These are phyloP conservation scores for Cryphonectria carpinicola DNA, from an alignment of 2,329 filamentous ascomycete species.

Conservation along the genomic window DNA sequence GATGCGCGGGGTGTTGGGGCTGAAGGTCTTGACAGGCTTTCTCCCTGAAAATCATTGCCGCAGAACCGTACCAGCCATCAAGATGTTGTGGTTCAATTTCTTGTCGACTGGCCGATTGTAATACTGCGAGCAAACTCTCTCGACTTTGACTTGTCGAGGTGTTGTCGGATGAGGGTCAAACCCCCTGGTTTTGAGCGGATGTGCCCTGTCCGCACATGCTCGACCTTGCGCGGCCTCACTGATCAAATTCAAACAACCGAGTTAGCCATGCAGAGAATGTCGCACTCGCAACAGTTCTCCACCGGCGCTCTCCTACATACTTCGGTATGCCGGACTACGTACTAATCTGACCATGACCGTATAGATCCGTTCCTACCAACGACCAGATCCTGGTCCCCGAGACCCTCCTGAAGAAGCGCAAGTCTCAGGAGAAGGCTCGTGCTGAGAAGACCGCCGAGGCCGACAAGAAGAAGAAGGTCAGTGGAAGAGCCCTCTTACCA, in stretches of 20 bases:
- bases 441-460: slow-evolving; percentile 80
- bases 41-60: slow-evolving; percentile 79
- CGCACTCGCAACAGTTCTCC: slow-evolving; percentile 91
- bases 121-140: slow-evolving; percentile 52
- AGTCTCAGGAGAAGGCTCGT: slow-evolving; percentile 99
- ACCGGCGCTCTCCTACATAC: slow-evolving; percentile 76
- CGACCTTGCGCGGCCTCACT: slow-evolving; percentile 58
- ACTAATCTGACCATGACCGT: slow-evolving; percentile 71
- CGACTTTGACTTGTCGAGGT: slow-evolving; percentile 58
- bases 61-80: slow-evolving; percentile 35
- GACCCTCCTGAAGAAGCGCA: slow-evolving; percentile 99
- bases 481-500: slow-evolving; percentile 44
- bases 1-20: slow-evolving; percentile 75
- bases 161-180: slow-evolving; percentile 74
- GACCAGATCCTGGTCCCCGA: slow-evolving; percentile 97
- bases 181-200: slow-evolving; percentile 24
- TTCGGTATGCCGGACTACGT: slow-evolving; percentile 69
- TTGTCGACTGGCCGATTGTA: slow-evolving; percentile 12
- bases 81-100: neutral
- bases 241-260: slow-evolving; percentile 81
- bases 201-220: slow-evolving; percentile 27
- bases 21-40: slow-evolving; percentile 66
- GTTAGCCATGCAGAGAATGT: slow-evolving; percentile 90
- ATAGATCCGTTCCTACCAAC: slow-evolving; percentile 87
- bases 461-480: slow-evolving; percentile 89